Percentiles rank a stretch among this genome's conserved stretches.
Evolutionary conservation across 169 alveolate genomes (phyloP).

Genomic region (Perkinsus olseni): DNA sequence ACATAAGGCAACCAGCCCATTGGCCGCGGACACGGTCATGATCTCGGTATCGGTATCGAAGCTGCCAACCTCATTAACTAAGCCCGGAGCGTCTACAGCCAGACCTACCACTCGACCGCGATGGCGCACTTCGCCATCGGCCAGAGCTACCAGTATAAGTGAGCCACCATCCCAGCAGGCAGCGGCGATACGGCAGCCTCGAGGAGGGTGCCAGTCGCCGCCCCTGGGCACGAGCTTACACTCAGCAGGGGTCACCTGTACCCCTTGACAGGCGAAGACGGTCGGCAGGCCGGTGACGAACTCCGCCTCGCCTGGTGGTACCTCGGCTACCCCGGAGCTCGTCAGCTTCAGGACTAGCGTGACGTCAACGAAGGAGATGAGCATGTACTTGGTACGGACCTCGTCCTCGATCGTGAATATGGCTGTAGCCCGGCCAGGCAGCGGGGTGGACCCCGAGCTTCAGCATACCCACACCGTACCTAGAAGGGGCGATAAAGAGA

Average conservation of each 20-base stretch:
- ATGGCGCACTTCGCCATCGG: not conserved
- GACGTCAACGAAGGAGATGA: not conserved
- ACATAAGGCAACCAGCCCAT: not conserved
- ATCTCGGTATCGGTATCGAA: not conserved
- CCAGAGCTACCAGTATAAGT: not conserved
- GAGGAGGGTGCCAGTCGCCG: not conserved
- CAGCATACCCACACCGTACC: not conserved
- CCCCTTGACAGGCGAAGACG: not conserved
- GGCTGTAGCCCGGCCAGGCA: not conserved
- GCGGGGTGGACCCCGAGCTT: not conserved
- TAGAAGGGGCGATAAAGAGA: not conserved
- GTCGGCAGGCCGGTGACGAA: not conserved
- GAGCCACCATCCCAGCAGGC: not conserved
- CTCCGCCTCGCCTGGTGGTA: not conserved
- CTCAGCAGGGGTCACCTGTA: not conserved
- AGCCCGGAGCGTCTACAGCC: not conserved
- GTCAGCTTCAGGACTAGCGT: not conserved
- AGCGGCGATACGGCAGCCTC: not conserved
- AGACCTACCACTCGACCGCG: not conserved
- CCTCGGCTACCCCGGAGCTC: not conserved
- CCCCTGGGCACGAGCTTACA: not conserved
- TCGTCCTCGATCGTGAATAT: not conserved
- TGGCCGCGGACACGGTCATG: not conserved
- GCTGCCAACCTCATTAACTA: not conserved
- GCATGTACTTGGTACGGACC: not conserved